Base-by-base conservation (phyloP, 306 rosid species). In the Cicer yamashitae region DNA sequence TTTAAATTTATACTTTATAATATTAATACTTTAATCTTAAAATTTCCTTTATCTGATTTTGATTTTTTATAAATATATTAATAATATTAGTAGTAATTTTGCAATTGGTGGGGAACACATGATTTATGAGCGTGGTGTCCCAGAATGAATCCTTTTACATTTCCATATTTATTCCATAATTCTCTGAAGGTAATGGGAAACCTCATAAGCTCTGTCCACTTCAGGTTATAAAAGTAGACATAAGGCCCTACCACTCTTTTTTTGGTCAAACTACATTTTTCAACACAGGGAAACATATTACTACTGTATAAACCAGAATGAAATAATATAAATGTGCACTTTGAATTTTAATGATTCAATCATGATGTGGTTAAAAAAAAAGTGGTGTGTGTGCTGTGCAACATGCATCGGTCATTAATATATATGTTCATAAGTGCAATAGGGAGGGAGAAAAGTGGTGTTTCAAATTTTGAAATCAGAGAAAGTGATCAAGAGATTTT, bases 391-490 rank as follows among this genome's bases (percentile, higher is more conserved):
- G 84, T 41, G 77, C 58, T 79, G 83, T 75, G 86, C 56, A 51
- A 78, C 37, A 73, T 67, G 78, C 47, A 67, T 73, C 12, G 74
- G 79, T 66, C 84, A 67, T 72, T 67, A 73, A 30, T 30, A 30
- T 30, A 30, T 30, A 30, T 82, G 86, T 58, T 81, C 65, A 76
- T 81, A 77, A 77, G 77, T 34, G 60, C 10, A 69, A 81, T 13
- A 67, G 84, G 71, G 85, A 66, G 78, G 78, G 80, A 78, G 53
- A 79, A 78, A 75, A 73, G 79, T 37, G 14, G 58, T 73, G 86
- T 91, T 93, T 93, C 97, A 91, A 93, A 93, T 34, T 93, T 93
- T 89, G 93, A 93, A 91, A 89, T 88, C 59, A 74, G 58, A 78
- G 58, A 77, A 78, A 83, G 51, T 34, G 60, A 80, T 76, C 38